These are phyloP conservation scores for Kitagawia praeruptora DNA, from an alignment of 129 eudicot genomes.

Conservation along the genomic window DNA sequence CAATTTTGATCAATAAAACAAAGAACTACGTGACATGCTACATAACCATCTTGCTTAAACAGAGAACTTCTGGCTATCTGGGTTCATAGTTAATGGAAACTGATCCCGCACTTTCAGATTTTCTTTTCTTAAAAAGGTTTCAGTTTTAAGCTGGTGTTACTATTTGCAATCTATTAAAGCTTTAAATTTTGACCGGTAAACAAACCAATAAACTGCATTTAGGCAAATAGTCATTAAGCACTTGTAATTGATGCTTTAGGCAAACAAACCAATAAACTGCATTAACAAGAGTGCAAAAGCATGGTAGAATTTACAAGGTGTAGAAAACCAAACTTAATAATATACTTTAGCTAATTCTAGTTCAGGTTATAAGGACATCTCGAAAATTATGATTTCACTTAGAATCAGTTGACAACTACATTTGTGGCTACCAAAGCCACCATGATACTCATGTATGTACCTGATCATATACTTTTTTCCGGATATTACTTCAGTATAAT, in stretches of 20 bases:
- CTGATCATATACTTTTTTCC: neutral
- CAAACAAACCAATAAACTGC: neutral
- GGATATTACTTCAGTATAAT: too few relatives aligned
- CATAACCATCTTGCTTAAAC: too few relatives aligned
- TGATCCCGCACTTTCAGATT: too few relatives aligned
- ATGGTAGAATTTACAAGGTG: neutral
- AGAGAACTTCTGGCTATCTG: too few relatives aligned
- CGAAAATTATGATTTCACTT: neutral
- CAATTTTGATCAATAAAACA: too few relatives aligned
- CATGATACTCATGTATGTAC: neutral
- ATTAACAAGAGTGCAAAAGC: neutral
- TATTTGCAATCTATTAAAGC: too few relatives aligned
- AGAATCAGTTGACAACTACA: neutral
- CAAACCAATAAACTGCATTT: too few relatives aligned
- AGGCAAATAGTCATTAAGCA: neutral
- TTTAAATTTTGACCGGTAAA: too few relatives aligned
- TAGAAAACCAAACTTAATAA: neutral
- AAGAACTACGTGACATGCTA: too few relatives aligned
- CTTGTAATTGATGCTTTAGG: neutral
- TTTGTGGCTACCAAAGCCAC: neutral
- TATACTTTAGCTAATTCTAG: neutral
- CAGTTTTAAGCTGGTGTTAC: too few relatives aligned
- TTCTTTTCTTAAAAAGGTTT: too few relatives aligned
- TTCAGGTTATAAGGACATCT: neutral
- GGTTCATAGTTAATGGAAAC: too few relatives aligned